Base-by-base conservation (phyloP, 495 filamentous ascomycete species). In the Rhizodiscina lignyota region DNA sequence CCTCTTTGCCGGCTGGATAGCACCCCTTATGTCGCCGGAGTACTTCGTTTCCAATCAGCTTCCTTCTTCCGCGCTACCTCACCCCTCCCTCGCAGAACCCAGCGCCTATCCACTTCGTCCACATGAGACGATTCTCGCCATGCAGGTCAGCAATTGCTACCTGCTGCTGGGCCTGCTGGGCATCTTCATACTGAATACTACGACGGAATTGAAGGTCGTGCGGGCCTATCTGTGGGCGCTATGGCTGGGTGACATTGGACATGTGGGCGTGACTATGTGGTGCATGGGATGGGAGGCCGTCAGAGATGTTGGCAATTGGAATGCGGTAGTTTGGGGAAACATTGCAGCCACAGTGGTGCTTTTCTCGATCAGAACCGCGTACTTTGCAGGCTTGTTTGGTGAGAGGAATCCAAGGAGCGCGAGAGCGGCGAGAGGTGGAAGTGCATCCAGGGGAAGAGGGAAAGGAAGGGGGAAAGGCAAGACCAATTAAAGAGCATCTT, bases 291-390 rank as follows among this genome's bases (percentile, higher is more conserved):
- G 55, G 41, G 59, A 65, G 2, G 50, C 49, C 12, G 65, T 70
- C 34, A 15, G 68, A 12, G 63, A 74, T 41, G 53, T 77, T 2
- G 54, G 43, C 21, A 55, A 50, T 2, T 86, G 79, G 79, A 83
- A 79, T 42, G 50, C 63, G 18, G 60, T 80, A 56, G 67, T 72
- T 1, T 82, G 76, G 74, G 80, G 79, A 8, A 83, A 84, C 45
- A 61, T 86, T 30, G 76, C 68, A 0, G 54, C 63, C 17, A 83
- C 78, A 3, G 44, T 37, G 0, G 59, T 65, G 13, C 47, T 81
- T 30, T 72, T 73, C 27, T 37, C 70, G 10, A 67, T 65, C 23
- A 59, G 77, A 21, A 46, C 67, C 1, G 51, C 57, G 10, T 79
- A 78, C 47, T 52, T 80, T 2, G 17, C 60, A 10, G 74, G 75